Evolutionary conservation across 768 basidiomycete species (phyloP).

Genomic region (Tulasnella sp.): DNA sequence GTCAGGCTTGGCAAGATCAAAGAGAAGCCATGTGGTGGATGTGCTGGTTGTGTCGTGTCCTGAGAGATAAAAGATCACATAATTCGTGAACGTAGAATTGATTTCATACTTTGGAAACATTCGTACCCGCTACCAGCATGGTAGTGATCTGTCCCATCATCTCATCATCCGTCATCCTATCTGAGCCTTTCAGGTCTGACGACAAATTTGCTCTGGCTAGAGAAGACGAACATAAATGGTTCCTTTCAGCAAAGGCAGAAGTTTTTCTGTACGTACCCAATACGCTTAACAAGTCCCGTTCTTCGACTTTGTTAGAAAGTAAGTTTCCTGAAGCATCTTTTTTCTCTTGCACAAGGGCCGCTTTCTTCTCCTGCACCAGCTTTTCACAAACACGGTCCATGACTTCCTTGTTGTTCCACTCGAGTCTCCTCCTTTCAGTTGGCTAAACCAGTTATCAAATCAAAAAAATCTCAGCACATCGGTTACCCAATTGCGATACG

Average conservation of each 20-base stretch:
- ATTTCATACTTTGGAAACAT: too few species aligned
- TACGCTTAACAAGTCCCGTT: neutral
- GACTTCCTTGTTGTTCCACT: neutral
- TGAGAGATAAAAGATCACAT: constrained; percentile 31
- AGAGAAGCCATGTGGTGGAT: neutral
- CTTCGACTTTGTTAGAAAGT: neutral
- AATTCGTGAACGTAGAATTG: too few species aligned
- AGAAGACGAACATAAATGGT: too few species aligned
- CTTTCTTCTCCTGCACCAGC: neutral
- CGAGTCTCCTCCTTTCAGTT: neutral
- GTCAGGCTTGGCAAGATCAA: constrained; percentile 30
- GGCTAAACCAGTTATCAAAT: neutral
- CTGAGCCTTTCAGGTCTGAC: constrained; percentile 43
- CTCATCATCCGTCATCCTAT: constrained; percentile 51
- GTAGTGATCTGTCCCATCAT: constrained; percentile 41
- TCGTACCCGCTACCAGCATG: neutral
- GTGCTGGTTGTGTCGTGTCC: constrained; percentile 26
- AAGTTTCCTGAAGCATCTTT: neutral
- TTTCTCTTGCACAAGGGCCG: neutral
- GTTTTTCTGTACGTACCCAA: neutral
- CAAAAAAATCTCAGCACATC: too few species aligned
- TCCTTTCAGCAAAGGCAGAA: too few species aligned
- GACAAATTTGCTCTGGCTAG: constrained; percentile 51
- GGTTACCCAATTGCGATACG: neutral
- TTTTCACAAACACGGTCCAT: neutral